Evolutionary conservation across 495 filamentous ascomycete genomes (phyloP).

Genomic region (Bathelium albidoporum): DNA sequence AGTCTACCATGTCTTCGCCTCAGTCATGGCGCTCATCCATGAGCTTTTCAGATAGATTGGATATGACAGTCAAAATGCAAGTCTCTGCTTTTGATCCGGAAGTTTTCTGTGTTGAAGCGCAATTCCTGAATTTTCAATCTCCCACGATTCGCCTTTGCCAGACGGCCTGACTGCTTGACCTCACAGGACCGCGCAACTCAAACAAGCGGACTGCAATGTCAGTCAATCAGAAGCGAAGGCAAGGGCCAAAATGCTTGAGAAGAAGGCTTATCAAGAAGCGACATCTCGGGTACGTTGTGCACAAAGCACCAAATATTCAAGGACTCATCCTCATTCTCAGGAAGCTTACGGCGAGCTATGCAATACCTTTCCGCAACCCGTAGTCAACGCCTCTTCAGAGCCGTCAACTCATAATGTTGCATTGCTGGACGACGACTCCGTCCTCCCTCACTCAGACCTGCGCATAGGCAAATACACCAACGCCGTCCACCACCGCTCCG

Average conservation of each 20-base stretch:
- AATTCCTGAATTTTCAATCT: background rate
- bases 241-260: slow-evolving; percentile 34
- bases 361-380: background rate
- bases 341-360: slow-evolving; percentile 36
- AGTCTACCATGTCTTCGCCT: background rate
- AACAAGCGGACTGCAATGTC: slow-evolving; percentile 23
- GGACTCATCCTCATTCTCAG: slow-evolving; percentile 20
- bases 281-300: slow-evolving; percentile 29
- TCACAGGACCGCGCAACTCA: background rate
- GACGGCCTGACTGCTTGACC: background rate
- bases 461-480: slow-evolving; percentile 58
- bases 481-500: slow-evolving; percentile 60
- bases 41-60: slow-evolving; percentile 44
- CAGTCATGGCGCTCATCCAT: slow-evolving; percentile 31
- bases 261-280: slow-evolving; percentile 34
- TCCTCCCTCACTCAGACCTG: background rate
- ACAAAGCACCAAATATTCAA: background rate
- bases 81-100: slow-evolving; percentile 9
- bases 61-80: slow-evolving; percentile 36
- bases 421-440: background rate
- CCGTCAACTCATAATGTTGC: background rate
- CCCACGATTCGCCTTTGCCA: background rate
- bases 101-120: background rate
- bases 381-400: background rate
- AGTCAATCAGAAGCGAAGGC: slow-evolving; percentile 35